phyloP scores from a whole-genome alignment of 169 alveolate species.

The Plasmodium billcollinsi region DNA sequence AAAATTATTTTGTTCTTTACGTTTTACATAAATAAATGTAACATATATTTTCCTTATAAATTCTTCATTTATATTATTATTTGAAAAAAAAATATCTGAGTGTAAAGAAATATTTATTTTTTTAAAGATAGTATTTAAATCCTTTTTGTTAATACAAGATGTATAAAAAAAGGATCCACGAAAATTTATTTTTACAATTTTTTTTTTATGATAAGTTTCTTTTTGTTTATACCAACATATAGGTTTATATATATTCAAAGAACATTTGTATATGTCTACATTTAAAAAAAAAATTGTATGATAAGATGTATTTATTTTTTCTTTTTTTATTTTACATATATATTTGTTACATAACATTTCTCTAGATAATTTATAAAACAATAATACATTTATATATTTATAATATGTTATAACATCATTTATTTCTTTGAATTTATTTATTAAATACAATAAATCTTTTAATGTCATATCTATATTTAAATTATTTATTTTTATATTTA shows the following conservation, averaged over 20 bases:
- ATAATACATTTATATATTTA: slow-evolving; percentile 41
- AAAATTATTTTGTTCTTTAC: slow-evolving; percentile 19
- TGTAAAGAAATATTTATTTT: neutral
- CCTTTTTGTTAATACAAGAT: slow-evolving; percentile 16
- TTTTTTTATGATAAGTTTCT: slow-evolving; percentile 1
- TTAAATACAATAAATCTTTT: slow-evolving; percentile 26
- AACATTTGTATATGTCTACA: too few species aligned
- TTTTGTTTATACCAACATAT: slow-evolving; percentile 9
- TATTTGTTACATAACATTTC: neutral
- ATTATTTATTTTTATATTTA: slow-evolving; percentile 14
- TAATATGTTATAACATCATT: slow-evolving; percentile 10
- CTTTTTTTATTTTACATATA: slow-evolving; percentile 28
- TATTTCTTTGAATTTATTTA: slow-evolving; percentile 26
- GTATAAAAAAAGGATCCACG: slow-evolving; percentile 27
- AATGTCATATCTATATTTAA: slow-evolving; percentile 11
- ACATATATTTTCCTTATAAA: slow-evolving; percentile 24
- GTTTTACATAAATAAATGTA: slow-evolving; percentile 1
- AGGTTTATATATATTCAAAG: slow-evolving; percentile 9
- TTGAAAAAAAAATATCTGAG: slow-evolving; percentile 21
- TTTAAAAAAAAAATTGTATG: too few species aligned
- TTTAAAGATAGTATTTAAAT: neutral
- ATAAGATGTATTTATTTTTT: neutral
- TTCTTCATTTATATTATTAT: slow-evolving; percentile 62
- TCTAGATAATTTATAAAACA: slow-evolving; percentile 3
- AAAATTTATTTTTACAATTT: slow-evolving; percentile 14